Evolutionary conservation across 208 protist species (phyloP), one percentile per base, ranked within the genome.

Genomic region (Phytomonas sp.): DNA sequence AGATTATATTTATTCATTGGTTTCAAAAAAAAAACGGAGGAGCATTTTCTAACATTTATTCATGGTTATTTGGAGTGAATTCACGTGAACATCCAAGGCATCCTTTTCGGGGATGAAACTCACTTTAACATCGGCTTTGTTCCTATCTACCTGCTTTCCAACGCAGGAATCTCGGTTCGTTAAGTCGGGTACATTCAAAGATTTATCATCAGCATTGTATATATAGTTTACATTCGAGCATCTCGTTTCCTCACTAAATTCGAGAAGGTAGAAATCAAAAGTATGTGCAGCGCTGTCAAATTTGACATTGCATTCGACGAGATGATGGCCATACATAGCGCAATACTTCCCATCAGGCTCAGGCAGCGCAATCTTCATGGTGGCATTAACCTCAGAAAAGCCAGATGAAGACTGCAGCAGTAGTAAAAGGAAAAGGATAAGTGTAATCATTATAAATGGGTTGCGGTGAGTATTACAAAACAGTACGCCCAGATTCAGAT

Each of bases 191-290:
- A 91, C 67, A 2, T 60, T 69, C 1, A 80, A 73, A 2, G 70
- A 33, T 63, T 87, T 71, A 8, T 84, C 84, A 4, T 59, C 66
- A 0, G 74, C 72, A 66, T 94, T 75, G 70, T 91, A 94, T 19
- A 70, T 75, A 60, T 92, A 91, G 33, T 65, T 75, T 66, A 92
- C 89, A 70, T 85, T 49, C 37, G 80, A 75, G 76, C 89, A 94
- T 12, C 72, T 0, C 2, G 77, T 49, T 2, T 81, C 61, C 23
- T 82, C 37, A 8, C 78, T 83, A 71, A 87, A 77, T 2, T 69
- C 79, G 19, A 69, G 65, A 4, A 94, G 60, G n/a, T 64, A 61
- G 60, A 94, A 78, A 74, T 91, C 86, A 56, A 88, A 82, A 7
- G 45, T 67, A 12, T 78, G 52, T 4, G 36, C 33, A 19, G 26